Evolutionary conservation across 2,329 filamentous ascomycete genomes (phyloP).

Genomic region (Harringtonia lauricola): DNA sequence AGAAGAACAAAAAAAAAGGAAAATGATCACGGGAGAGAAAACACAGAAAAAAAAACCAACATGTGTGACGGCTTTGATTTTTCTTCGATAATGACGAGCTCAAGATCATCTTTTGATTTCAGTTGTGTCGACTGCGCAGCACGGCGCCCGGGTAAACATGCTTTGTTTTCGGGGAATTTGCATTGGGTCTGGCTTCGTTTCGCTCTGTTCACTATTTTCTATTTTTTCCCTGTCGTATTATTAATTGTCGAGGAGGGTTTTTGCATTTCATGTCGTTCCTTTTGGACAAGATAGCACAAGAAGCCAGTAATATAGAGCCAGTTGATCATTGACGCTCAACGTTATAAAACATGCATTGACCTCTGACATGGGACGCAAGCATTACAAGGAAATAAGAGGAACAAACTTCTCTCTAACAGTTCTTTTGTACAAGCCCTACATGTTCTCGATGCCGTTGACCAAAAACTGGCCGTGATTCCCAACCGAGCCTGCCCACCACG

Average conservation of each 20-base stretch:
- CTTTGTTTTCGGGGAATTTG: constrained; percentile 5
- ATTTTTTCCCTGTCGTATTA: constrained; percentile 9
- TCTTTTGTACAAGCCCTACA: too few relatives aligned
- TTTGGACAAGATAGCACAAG: constrained; percentile 1
- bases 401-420: too few relatives aligned
- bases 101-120: constrained; percentile 9
- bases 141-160: constrained; percentile 12
- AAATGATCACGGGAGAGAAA: too few relatives aligned
- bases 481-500: too few relatives aligned
- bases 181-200: constrained; percentile 12
- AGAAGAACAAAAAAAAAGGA: too few relatives aligned
- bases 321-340: not conserved
- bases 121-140: constrained; percentile 11
- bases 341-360: too few relatives aligned
- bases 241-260: constrained; percentile 3
- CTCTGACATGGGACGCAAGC: too few relatives aligned
- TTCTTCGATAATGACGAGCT: constrained; percentile 12
- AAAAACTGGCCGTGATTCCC: too few relatives aligned
- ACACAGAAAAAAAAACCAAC: not conserved
- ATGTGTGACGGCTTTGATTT: constrained; percentile 5
- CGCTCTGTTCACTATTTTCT: not conserved
- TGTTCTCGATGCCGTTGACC: too few relatives aligned
- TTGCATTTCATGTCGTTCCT: constrained; percentile 5
- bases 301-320: constrained; percentile 3
- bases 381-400: too few relatives aligned